A percentile compares a stretch with the other conserved stretches of the same genome.
phyloP scores from a whole-genome alignment of 31 red algal genomes.

The Asparagopsis taxiformis region DNA sequence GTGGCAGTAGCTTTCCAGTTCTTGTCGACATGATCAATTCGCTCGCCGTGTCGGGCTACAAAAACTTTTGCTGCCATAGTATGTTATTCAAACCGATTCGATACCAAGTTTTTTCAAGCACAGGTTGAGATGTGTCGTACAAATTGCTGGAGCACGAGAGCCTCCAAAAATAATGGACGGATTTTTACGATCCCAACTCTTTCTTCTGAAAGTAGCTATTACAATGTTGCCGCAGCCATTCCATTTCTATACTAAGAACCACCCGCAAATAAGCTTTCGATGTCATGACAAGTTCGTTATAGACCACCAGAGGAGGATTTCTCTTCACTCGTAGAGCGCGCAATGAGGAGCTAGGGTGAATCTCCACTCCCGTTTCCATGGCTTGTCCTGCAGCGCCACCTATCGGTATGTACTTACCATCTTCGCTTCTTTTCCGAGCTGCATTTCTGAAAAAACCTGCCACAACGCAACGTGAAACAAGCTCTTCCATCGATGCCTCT shows the following conservation, averaged over 20 bases:
- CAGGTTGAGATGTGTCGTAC: no score
- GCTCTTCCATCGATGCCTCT: constrained; percentile 41
- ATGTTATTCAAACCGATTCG: neutral
- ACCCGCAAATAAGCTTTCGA: constrained; percentile 74
- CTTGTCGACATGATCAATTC: constrained; percentile 80
- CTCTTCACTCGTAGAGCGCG: constrained; percentile 15
- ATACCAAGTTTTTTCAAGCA: no score
- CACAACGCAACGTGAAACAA: constrained; percentile 69
- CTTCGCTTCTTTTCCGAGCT: constrained; percentile 45
- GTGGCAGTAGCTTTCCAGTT: constrained; percentile 47
- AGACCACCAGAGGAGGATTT: constrained; percentile 58
- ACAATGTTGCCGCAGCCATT: constrained; percentile 73
- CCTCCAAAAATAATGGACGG: no score
- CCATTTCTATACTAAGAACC: constrained; percentile 54
- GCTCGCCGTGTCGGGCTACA: constrained; percentile 87
- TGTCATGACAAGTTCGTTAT: constrained; percentile 74
- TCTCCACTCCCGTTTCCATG: constrained; percentile 24
- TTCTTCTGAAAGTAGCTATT: constrained; percentile 25
- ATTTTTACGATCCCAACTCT: constrained; percentile 10
- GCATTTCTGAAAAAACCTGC: constrained; percentile 75
- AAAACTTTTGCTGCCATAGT: constrained; percentile 44
- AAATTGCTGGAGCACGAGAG: no score
- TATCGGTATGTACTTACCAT: constrained; percentile 53
- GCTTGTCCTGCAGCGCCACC: constrained; percentile 9
- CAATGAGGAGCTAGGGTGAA: constrained; percentile 79